Evolutionary conservation across 305 asterid genomes (phyloP).

Genomic region (Plantago lanceolata): DNA sequence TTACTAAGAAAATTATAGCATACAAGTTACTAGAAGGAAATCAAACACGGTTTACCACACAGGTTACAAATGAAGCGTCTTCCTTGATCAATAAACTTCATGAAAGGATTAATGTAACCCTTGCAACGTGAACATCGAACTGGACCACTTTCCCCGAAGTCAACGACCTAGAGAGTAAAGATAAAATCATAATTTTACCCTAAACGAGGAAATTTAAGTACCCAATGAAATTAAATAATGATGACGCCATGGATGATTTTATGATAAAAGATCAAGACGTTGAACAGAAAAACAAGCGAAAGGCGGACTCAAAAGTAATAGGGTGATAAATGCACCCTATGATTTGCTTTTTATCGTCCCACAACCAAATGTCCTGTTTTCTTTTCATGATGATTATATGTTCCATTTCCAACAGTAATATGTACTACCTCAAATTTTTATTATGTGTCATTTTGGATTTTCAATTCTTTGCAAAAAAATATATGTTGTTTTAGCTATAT

Average conservation of each 20-base stretch:
- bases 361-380: no score
- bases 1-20: background rate
- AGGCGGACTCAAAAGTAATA: background rate
- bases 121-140: constrained; percentile 98
- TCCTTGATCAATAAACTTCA: constrained; percentile 96
- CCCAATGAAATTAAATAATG: constrained; percentile 17
- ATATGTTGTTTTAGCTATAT: no score
- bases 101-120: constrained; percentile 93
- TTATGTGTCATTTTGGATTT: no score
- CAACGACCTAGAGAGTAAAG: constrained; percentile 62
- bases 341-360: no score
- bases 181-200: constrained; percentile 7
- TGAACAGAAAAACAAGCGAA: background rate
- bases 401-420: no score
- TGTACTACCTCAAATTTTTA: no score
- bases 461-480: no score
- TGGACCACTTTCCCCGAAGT: constrained; percentile 97
- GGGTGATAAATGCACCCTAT: no score
- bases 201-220: constrained; percentile 14
- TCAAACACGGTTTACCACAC: constrained; percentile 54
- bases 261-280: constrained; percentile 1
- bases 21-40: background rate
- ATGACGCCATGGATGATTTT: constrained; percentile 11
- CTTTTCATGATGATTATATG: no score
- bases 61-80: constrained; percentile 88